Evolutionary conservation across 352 stramenopile genomes (phyloP).

Genomic region (Pythium insidiosum): DNA sequence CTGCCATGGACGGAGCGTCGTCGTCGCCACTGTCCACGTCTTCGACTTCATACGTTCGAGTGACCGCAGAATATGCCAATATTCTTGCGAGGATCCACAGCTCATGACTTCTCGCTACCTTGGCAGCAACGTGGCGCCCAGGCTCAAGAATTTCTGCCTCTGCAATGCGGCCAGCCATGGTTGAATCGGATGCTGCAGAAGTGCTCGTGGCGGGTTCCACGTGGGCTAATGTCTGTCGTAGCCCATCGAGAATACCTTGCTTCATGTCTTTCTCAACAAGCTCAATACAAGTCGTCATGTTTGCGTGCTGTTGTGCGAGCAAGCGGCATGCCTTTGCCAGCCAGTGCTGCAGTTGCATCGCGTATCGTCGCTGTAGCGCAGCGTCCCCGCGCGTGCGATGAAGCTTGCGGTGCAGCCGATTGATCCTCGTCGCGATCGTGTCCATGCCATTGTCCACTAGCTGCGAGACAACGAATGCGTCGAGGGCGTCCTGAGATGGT

Average conservation of each 20-base stretch:
- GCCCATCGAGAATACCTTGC: slow-evolving; percentile 18
- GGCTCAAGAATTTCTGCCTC: slow-evolving; percentile 34
- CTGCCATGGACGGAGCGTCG: background rate
- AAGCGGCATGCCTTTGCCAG: slow-evolving; percentile 48
- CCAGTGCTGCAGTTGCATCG: slow-evolving; percentile 56
- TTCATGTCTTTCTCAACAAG: slow-evolving; percentile 46
- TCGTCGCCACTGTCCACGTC: slow-evolving; percentile 73
- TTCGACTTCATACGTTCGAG: slow-evolving; percentile 93
- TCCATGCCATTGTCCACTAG: slow-evolving; percentile 82
- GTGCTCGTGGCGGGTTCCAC: slow-evolving; percentile 1
- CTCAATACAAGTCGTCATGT: slow-evolving; percentile 42
- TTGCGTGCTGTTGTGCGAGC: slow-evolving; percentile 38
- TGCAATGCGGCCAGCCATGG: no score
- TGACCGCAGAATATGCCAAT: slow-evolving; percentile 82
- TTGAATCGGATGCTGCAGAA: no score
- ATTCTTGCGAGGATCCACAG: slow-evolving; percentile 92
- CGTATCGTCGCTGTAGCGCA: slow-evolving; percentile 31
- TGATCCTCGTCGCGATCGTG: slow-evolving; percentile 47
- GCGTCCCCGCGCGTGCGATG: slow-evolving; percentile 18
- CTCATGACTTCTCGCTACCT: slow-evolving; percentile 71
- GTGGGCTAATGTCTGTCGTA: slow-evolving; percentile 15
- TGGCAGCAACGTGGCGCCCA: slow-evolving; percentile 59
- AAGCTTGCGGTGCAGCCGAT: slow-evolving; percentile 49
- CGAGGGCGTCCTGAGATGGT: slow-evolving; percentile 36
- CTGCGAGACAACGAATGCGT: slow-evolving; percentile 67